Evolutionary conservation across 1,139 yeast genomes (phyloP).

Genomic region (Candida labiduridarum): DNA sequence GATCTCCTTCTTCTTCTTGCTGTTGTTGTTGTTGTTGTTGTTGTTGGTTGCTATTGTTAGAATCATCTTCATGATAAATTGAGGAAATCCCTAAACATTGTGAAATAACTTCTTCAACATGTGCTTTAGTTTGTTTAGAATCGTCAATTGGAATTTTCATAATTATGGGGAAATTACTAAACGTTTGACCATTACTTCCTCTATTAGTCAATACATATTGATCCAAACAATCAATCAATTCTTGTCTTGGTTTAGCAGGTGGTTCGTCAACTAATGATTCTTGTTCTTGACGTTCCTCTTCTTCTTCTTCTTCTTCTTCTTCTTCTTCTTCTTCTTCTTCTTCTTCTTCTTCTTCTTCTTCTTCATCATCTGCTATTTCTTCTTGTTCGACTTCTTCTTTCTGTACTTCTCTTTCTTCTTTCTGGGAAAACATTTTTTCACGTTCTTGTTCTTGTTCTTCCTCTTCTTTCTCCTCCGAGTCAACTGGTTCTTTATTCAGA

Average conservation of each 20-base stretch:
- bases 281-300: background rate
- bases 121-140: background rate
- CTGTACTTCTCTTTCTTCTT: background rate
- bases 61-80: slow-evolving; percentile 3
- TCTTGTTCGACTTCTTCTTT: background rate
- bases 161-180: slow-evolving; percentile 16
- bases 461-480: background rate
- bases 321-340: background rate
- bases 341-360: background rate
- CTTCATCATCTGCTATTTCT: no score
- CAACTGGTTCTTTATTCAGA: background rate
- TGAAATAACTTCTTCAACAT: slow-evolving; percentile 7
- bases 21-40: background rate
- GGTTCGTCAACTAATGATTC: background rate
- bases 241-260: slow-evolving; percentile 6
- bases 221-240: slow-evolving; percentile 13
- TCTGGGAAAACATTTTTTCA: no score
- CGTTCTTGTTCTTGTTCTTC: background rate
- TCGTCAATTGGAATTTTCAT: slow-evolving; percentile 9
- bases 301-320: slow-evolving; percentile 1
- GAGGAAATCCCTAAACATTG: slow-evolving; percentile 8
- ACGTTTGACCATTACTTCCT: slow-evolving; percentile 8
- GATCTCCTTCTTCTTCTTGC: background rate
- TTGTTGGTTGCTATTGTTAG: background rate
- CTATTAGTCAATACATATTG: slow-evolving; percentile 12